Percentiles rank a stretch among this genome's conserved stretches.
phyloP scores from a whole-genome alignment of 2,329 filamentous ascomycete species.

The Aureobasidium pullulans region DNA sequence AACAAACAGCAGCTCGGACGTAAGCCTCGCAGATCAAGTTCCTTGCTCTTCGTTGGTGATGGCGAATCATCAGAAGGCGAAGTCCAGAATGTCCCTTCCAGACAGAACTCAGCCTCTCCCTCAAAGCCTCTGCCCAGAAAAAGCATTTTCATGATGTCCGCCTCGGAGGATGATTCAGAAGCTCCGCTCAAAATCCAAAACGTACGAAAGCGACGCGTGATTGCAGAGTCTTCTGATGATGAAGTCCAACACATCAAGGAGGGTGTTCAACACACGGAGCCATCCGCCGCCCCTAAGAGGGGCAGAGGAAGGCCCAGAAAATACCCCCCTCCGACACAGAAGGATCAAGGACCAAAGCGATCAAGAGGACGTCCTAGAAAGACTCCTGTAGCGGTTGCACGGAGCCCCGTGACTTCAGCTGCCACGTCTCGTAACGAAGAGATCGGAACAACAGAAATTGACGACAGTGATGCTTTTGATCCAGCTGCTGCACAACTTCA shows the following conservation, averaged over 20 bases:
- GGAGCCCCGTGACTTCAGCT: neutral
- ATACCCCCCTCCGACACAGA: neutral
- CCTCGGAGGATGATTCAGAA: neutral
- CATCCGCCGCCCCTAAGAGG: neutral
- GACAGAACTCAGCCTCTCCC: no score
- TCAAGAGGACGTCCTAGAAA: no score
- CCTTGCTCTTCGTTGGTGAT: no score
- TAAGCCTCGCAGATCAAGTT: no score
- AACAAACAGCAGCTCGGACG: neutral
- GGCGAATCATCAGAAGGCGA: no score
- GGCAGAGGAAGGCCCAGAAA: conserved; percentile 9
- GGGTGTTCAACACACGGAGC: neutral
- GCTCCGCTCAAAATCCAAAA: neutral
- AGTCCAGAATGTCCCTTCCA: no score
- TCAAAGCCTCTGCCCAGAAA: no score
- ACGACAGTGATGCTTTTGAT: neutral
- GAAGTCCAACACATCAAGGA: neutral
- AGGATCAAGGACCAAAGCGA: neutral
- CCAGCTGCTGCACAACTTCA: conserved; percentile 2
- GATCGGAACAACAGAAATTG: neutral
- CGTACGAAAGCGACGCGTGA: neutral
- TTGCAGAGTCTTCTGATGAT: neutral
- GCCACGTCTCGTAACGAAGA: neutral
- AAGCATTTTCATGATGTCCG: neutral
- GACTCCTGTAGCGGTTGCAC: no score